Evolutionary conservation across 139 green algal species (phyloP).

Genomic region (Picochlorum sp.): DNA sequence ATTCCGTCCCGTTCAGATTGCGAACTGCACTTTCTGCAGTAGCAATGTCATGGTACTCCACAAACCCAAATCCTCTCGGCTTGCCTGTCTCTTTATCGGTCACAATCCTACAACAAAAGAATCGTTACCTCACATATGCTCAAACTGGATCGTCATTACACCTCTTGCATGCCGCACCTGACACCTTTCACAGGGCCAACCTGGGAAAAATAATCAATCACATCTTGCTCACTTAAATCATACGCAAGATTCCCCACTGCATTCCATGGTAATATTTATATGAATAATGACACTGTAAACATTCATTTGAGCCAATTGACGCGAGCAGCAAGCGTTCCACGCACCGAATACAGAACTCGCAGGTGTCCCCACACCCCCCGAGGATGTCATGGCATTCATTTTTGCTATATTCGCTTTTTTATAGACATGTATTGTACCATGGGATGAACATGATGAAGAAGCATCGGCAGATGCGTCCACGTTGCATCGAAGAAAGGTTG

Average conservation of each 20-base stretch:
- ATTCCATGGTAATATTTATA: background rate
- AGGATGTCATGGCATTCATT: too few relatives aligned
- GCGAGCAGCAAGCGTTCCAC: background rate
- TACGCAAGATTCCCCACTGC: slow-evolving; percentile 34
- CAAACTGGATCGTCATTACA: background rate
- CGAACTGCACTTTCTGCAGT: slow-evolving; percentile 78
- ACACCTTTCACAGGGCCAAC: slow-evolving; percentile 30
- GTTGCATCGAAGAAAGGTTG: too few relatives aligned
- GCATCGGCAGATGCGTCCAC: too few relatives aligned
- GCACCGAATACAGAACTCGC: slow-evolving; percentile 4
- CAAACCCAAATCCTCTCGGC: slow-evolving; percentile 90
- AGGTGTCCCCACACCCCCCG: background rate
- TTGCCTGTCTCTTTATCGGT: slow-evolving; percentile 86
- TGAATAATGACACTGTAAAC: background rate
- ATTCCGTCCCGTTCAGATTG: slow-evolving; percentile 70
- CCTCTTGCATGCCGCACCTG: slow-evolving; percentile 6
- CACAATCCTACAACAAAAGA: slow-evolving; percentile 64
- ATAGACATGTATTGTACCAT: too few relatives aligned
- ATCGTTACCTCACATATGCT: background rate
- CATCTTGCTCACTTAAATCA: slow-evolving; percentile 32
- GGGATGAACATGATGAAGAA: too few relatives aligned
- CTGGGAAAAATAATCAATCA: slow-evolving; percentile 32
- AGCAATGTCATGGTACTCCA: slow-evolving; percentile 80
- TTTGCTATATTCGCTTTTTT: too few relatives aligned
- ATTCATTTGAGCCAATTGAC: background rate